Conservation (phyloP, 176 grass and related monocot genomes). For the Guadua angustifolia region DNA sequence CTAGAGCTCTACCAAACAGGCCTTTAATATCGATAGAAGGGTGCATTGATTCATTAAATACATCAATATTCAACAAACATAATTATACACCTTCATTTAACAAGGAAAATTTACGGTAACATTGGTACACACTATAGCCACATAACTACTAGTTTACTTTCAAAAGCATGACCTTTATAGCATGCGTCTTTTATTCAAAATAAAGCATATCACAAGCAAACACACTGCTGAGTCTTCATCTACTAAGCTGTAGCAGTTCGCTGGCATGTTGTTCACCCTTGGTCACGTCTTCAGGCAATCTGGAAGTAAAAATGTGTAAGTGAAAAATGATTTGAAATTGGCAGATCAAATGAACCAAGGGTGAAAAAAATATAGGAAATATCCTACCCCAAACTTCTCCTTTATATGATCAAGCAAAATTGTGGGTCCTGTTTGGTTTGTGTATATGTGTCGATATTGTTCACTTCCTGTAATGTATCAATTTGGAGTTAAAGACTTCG, state of each 20-base stretch:
- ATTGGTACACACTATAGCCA: neutral
- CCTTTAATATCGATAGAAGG: neutral
- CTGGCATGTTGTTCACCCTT: neutral
- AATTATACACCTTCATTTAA: neutral
- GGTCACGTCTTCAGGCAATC: constrained; percentile 48
- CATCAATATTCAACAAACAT: neutral
- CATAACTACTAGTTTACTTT: neutral
- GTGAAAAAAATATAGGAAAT: neutral
- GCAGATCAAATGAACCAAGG: neutral
- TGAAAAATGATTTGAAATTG: constrained; percentile 17
- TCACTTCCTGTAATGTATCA: constrained; percentile 59
- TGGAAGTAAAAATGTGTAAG: constrained; percentile 29
- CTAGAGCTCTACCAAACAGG: no score
- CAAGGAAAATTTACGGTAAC: neutral
- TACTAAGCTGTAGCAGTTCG: neutral
- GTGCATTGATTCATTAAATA: neutral
- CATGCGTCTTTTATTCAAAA: constrained; percentile 37
- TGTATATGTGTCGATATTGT: constrained; percentile 78
- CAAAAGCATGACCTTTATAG: neutral
- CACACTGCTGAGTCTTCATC: neutral
- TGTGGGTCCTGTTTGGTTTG: constrained; percentile 64
- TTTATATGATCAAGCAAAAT: constrained; percentile 57
- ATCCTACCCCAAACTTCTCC: constrained; percentile 64
- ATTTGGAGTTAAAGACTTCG: constrained; percentile 20
- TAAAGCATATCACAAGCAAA: neutral